Percentiles rank a stretch among this genome's conserved stretches.
phyloP scores from a whole-genome alignment of 192 early-diverging fungal genomes.

The Coemansia sp. region DNA sequence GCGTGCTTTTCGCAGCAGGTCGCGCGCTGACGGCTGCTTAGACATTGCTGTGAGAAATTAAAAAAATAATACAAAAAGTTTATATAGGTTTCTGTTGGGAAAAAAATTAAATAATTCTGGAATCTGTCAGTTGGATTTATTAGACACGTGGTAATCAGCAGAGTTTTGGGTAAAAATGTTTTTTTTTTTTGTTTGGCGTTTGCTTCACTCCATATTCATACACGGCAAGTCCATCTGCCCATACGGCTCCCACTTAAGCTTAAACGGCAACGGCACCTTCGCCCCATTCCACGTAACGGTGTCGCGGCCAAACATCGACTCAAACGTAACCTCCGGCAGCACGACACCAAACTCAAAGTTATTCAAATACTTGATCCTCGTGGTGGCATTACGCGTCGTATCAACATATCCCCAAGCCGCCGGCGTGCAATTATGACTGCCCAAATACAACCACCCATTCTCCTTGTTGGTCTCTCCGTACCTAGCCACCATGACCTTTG shows the following conservation, averaged over 20 bases:
- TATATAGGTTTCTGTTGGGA: no score
- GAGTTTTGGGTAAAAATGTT: no score
- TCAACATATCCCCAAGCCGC: constrained; percentile 34
- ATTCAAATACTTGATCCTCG: constrained; percentile 15
- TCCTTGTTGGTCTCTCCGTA: neutral
- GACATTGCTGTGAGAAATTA: constrained; percentile 16
- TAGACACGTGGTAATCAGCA: neutral
- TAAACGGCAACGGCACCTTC: constrained; percentile 32
- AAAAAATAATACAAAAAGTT: neutral
- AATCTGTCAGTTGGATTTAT: neutral
- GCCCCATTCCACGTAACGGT: constrained; percentile 22
- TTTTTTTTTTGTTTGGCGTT: neutral
- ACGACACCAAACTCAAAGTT: constrained; percentile 52
- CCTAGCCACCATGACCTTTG: constrained; percentile 33
- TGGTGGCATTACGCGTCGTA: neutral
- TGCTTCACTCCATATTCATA: neutral
- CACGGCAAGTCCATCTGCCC: constrained; percentile 17
- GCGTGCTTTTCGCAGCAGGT: constrained; percentile 33
- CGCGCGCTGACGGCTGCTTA: constrained; percentile 27
- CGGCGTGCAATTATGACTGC: constrained; percentile 46
- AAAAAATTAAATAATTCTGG: neutral
- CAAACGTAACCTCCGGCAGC: constrained; percentile 19
- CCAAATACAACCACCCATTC: constrained; percentile 44
- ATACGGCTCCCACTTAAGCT: constrained; percentile 31
- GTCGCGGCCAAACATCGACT: constrained; percentile 24